Evolutionary conservation across 2,329 filamentous ascomycete genomes (phyloP), one percentile per base, ranked within the genome.

Genomic region (Alternaria consortialis): DNA sequence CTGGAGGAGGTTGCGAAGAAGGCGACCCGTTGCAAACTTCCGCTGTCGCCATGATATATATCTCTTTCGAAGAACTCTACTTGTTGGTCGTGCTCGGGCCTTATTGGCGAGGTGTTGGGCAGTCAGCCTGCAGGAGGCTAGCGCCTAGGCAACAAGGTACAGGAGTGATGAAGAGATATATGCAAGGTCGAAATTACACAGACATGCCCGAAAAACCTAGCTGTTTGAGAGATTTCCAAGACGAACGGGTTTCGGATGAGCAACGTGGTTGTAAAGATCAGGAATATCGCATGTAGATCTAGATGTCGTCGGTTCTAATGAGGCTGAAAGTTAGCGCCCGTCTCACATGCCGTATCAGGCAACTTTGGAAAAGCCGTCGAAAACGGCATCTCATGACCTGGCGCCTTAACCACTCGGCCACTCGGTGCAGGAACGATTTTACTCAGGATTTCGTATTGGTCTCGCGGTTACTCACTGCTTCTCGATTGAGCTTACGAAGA

Each of bases 1-100:
- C 88, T 56, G 86, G 85, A 54, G 91, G 92, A 53, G 89, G 88
- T 66, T 89, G 86, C 80, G 53, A 34, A 9, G 50, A 43, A 15
- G 23, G 31, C 7, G 36, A 11, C 2, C 13, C 12, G 6, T 43
- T 31, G 31, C 37, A 50, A 23, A 53, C 7, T 36, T 40, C 25
- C 8, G 31, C 44, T 29, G 54, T 40, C 5, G 54, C 62, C 55
- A 64, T 58, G 15, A 8, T 50, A 12, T 27, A 8, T 50, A n/a
- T 27, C 5, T 12, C 31, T 36, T 25, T 37, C 5, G 0, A 3
- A n/a, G 6, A 7, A 15, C 4, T 13, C 8, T 1, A 12, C 5
- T n/a, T 11, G 46, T 5, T 6, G 2, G 20, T 37, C 20, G 46
- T 8, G 13, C 25, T 12, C 25, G 20, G 32, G 17, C 17, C 13